These are phyloP conservation scores for Tetraselmis striata DNA, from an alignment of 139 green algal genomes.

Conservation along the genomic window DNA sequence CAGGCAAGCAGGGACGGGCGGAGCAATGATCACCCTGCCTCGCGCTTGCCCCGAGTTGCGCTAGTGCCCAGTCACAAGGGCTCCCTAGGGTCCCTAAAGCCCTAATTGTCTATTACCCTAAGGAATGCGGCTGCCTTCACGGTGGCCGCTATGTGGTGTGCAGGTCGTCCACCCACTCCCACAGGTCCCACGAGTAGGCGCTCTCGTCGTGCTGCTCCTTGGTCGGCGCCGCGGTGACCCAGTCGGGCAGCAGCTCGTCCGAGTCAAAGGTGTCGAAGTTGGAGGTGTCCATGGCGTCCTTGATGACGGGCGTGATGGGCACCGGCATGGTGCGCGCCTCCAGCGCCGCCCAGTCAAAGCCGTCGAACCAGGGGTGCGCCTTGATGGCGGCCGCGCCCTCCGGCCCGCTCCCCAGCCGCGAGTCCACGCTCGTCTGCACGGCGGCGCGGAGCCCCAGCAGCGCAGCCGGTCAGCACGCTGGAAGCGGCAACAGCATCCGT, in stretches of 20 bases:
- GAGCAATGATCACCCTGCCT: too few species aligned
- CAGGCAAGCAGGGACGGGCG: too few species aligned
- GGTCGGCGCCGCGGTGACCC: background rate
- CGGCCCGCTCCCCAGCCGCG: background rate
- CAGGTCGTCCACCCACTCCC: background rate
- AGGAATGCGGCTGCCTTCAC: too few species aligned
- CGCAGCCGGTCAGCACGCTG: too few species aligned
- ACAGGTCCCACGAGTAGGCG: background rate
- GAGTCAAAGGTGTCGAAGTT: background rate
- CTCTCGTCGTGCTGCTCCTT: background rate
- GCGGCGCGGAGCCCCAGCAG: background rate
- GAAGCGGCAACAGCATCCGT: too few species aligned
- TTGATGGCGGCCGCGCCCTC: background rate
- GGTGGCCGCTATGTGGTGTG: too few species aligned
- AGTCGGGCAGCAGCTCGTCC: background rate
- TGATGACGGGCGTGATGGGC: background rate
- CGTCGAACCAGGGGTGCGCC: slow-evolving; percentile 4
- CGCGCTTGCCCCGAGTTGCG: too few species aligned
- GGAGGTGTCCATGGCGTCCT: background rate
- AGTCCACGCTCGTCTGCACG: background rate
- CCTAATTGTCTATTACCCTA: too few species aligned
- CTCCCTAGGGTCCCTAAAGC: too few species aligned
- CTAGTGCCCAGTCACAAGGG: too few species aligned
- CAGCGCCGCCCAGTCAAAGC: slow-evolving; percentile 6
- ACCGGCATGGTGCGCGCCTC: background rate